phyloP scores from a whole-genome alignment of 768 basidiomycete genomes.

The Guyanaporus albipodus region DNA sequence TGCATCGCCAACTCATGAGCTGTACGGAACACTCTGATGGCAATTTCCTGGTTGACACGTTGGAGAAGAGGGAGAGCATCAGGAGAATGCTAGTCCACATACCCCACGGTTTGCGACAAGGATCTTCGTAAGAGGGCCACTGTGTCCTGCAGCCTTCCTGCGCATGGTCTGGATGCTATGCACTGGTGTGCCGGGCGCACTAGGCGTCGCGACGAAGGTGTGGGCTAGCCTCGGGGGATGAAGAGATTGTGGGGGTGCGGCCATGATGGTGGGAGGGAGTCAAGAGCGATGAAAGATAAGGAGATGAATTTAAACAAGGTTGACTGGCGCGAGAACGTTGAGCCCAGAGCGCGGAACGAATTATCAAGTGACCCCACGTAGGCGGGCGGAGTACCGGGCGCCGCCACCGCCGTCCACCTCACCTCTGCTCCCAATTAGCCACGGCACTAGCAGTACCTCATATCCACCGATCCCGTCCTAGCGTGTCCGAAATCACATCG shows the following conservation, averaged over 20 bases:
- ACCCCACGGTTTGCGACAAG: constrained; percentile 91
- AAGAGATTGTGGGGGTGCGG: constrained; percentile 36
- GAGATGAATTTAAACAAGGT: constrained; percentile 8
- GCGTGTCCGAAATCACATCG: constrained; percentile 4
- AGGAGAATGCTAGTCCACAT: constrained; percentile 30
- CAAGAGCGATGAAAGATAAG: constrained; percentile 12
- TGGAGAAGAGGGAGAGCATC: constrained; percentile 4
- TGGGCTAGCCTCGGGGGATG: constrained; percentile 72
- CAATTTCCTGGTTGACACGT: constrained; percentile 74
- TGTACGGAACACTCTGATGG: constrained; percentile 96
- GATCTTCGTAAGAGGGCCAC: constrained; percentile 86
- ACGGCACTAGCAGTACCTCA: too few species aligned
- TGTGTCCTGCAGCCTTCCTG: constrained; percentile 85
- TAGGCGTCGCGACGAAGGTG: constrained; percentile 71
- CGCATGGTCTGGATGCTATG: constrained; percentile 91
- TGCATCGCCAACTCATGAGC: constrained; percentile 99
- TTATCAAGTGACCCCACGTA: too few species aligned
- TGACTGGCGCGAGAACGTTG: too few species aligned
- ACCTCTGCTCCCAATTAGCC: too few species aligned
- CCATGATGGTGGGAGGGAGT: constrained; percentile 23
- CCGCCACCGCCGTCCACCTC: too few species aligned
- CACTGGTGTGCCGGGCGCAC: constrained; percentile 78
- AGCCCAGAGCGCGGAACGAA: too few species aligned
- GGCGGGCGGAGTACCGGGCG: too few species aligned
- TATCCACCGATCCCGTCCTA: not conserved